phyloP scores from a whole-genome alignment of 345 rosid genomes.

The Zanthoxylum bungeanum region DNA sequence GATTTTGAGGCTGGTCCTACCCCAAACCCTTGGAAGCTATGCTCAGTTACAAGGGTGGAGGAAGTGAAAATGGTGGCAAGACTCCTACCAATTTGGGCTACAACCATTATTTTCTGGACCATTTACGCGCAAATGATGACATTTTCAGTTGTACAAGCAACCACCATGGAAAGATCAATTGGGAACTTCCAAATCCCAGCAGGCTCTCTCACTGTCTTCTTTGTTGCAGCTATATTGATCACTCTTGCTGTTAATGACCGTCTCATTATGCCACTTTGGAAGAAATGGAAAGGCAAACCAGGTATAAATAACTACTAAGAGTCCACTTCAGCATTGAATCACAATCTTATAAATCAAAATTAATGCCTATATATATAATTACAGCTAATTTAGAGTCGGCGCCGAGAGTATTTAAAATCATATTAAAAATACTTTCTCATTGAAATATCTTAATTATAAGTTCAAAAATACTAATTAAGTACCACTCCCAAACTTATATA shows the following conservation, averaged over 20 bases:
- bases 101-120: slow-evolving; percentile 64
- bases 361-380: too few relatives aligned
- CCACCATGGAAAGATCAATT: slow-evolving; percentile 51
- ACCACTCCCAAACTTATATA: too few relatives aligned
- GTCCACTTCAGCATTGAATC: too few relatives aligned
- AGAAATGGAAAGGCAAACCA: slow-evolving; percentile 61
- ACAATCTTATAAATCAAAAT: too few relatives aligned
- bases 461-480: too few relatives aligned
- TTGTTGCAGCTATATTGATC: slow-evolving; percentile 46
- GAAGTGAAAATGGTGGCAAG: slow-evolving; percentile 60
- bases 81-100: slow-evolving; percentile 61
- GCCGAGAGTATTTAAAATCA: too few relatives aligned
- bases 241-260: slow-evolving; percentile 51
- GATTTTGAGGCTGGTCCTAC: slow-evolving; percentile 26
- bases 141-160: slow-evolving; percentile 63
- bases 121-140: slow-evolving; percentile 60
- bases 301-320: slow-evolving; percentile 24
- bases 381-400: too few relatives aligned
- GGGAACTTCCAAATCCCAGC: slow-evolving; percentile 58
- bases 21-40: slow-evolving; percentile 56
- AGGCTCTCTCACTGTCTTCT: slow-evolving; percentile 56
- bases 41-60: slow-evolving; percentile 56
- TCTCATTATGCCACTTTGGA: slow-evolving; percentile 50
- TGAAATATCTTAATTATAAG: too few relatives aligned
- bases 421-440: too few relatives aligned